phyloP scores from a whole-genome alignment of 2,329 filamentous ascomycete genomes.

The Byssoonygena ceratinophila region DNA sequence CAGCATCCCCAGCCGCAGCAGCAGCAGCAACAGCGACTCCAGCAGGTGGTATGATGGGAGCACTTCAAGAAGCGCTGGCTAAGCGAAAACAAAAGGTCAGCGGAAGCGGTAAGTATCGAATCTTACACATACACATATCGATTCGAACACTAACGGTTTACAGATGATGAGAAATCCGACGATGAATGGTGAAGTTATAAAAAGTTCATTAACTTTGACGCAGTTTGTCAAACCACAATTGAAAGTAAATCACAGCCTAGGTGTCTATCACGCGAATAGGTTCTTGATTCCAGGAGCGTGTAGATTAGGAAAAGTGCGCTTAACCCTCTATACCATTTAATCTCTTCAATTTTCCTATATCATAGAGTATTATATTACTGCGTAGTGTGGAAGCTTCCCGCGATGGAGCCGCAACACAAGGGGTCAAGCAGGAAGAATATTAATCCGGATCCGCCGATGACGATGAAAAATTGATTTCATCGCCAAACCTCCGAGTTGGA shows the following conservation, averaged over 20 bases:
- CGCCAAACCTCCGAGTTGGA: neutral
- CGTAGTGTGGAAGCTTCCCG: too few species aligned
- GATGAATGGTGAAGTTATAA: constrained; percentile 33
- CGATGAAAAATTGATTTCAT: constrained; percentile 8
- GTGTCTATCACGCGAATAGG: neutral
- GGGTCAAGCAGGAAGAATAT: constrained; percentile 8
- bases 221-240: neutral
- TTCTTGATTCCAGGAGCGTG: neutral
- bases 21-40: constrained; percentile 29
- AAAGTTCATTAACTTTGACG: neutral
- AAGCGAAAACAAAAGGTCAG: constrained; percentile 90
- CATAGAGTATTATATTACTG: neutral
- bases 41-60: constrained; percentile 60
- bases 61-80: constrained; percentile 64
- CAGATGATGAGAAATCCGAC: constrained; percentile 40
- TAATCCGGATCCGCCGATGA: constrained; percentile 7
- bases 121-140: too few species aligned
- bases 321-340: neutral
- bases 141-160: constrained; percentile 21
- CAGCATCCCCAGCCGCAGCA: constrained; percentile 45
- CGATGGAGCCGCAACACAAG: neutral
- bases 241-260: neutral
- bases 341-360: neutral
- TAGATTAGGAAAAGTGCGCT: neutral
- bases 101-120: constrained; percentile 83